These are phyloP conservation scores for Melocanna baccifera DNA, from an alignment of 176 grass and related monocot species.

Conservation along the genomic window DNA sequence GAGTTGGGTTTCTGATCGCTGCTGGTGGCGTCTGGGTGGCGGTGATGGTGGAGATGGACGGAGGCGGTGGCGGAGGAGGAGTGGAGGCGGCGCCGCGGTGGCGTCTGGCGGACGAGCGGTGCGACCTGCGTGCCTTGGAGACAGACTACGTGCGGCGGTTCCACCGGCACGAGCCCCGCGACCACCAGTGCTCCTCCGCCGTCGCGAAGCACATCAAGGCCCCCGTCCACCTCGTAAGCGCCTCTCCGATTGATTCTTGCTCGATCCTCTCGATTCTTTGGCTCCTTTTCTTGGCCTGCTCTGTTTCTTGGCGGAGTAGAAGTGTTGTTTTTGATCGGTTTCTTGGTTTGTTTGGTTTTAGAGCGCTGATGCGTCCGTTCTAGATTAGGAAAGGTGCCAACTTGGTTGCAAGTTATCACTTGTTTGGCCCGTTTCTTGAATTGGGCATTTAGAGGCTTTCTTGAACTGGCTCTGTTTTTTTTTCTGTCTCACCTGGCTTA, in stretches of 20 bases:
- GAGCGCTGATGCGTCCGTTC: neutral
- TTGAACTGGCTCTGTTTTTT: neutral
- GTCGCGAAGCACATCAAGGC: slow-evolving; percentile 87
- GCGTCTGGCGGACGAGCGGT: slow-evolving; percentile 65
- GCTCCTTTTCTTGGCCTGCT: neutral
- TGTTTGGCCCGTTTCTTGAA: slow-evolving; percentile 21
- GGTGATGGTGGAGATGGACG: slow-evolving; percentile 45
- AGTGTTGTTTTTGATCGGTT: neutral
- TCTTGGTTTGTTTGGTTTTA: slow-evolving; percentile 16
- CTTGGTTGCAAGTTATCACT: neutral
- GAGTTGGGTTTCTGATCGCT: neutral
- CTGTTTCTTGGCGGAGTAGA: neutral
- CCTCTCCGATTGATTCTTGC: neutral
- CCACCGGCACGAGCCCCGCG: slow-evolving; percentile 64
- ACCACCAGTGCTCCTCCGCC: slow-evolving; percentile 80
- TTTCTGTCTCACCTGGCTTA: neutral
- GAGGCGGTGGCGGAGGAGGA: slow-evolving; percentile 19
- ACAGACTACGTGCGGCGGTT: slow-evolving; percentile 61
- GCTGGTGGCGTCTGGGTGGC: neutral
- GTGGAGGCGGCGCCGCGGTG: slow-evolving; percentile 36
- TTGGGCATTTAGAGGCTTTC: neutral
- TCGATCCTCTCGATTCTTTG: neutral
- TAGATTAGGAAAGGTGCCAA: slow-evolving; percentile 16
- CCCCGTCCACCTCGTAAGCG: slow-evolving; percentile 77
- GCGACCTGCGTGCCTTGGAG: slow-evolving; percentile 53